These are phyloP conservation scores for Pecoramyces ruminantium DNA, from an alignment of 192 early-diverging fungal genomes.

Conservation along the genomic window DNA sequence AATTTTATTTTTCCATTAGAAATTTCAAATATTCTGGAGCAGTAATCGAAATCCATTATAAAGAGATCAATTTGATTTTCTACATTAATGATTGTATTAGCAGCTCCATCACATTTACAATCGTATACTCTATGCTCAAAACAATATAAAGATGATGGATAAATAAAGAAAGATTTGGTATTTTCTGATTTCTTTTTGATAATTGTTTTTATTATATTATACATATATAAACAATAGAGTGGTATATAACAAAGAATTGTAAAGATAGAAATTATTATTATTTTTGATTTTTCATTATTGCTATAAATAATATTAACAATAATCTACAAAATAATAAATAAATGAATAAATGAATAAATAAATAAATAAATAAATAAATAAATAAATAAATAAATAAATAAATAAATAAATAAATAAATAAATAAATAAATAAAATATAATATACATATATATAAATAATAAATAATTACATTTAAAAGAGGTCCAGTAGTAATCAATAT, in stretches of 20 bases:
- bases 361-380: too few species aligned
- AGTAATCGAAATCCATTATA: background rate
- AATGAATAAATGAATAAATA: too few species aligned
- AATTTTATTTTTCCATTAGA: too few species aligned
- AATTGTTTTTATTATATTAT: background rate
- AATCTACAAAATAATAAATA: too few species aligned
- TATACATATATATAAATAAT: background rate
- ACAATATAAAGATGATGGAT: background rate
- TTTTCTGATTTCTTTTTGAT: background rate
- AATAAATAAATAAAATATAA: too few species aligned
- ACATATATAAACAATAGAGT: background rate
- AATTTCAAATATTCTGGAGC: background rate
- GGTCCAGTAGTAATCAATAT: background rate
- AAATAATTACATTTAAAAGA: background rate
- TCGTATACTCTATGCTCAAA: background rate
- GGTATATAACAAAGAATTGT: background rate
- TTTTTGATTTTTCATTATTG: background rate
- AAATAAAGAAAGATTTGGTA: background rate
- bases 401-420: too few species aligned
- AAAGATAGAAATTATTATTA: background rate
- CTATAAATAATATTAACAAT: too few species aligned
- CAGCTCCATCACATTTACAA: background rate
- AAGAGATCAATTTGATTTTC: background rate
- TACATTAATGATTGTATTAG: background rate
- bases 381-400: too few species aligned